These are phyloP conservation scores for Diaporthe ilicicola DNA, from an alignment of 2,329 filamentous ascomycete genomes.

Conservation along the genomic window DNA sequence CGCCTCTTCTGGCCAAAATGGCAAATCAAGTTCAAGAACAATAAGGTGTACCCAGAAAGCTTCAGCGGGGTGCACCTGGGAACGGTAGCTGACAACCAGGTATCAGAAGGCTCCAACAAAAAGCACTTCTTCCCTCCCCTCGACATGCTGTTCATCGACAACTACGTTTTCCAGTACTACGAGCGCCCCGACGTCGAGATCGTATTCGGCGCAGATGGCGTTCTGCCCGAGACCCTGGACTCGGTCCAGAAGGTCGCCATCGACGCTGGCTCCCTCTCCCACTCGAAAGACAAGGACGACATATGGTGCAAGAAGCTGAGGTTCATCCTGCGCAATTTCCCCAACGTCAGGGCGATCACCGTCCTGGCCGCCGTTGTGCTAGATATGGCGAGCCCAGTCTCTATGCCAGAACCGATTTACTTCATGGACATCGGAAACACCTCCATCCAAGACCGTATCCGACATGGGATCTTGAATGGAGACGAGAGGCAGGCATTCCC, in stretches of 20 bases:
- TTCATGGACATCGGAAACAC: slow-evolving; percentile 20
- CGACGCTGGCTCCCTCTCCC: slow-evolving; percentile 18
- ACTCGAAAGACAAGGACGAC: slow-evolving; percentile 1
- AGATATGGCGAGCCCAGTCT: neutral
- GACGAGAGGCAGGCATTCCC: neutral
- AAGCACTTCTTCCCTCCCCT: neutral
- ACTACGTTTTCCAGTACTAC: slow-evolving; percentile 27
- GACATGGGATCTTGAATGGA: slow-evolving; percentile 18
- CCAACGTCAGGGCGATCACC: neutral
- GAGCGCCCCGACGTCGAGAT: slow-evolving; percentile 12
- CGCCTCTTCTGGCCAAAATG: slow-evolving; percentile 27
- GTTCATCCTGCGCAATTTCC: slow-evolving; percentile 26
- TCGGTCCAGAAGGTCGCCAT: slow-evolving; percentile 25
- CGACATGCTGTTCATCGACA: slow-evolving; percentile 28
- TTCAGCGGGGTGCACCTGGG: neutral
- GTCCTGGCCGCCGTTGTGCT: slow-evolving; percentile 8
- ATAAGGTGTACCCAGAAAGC: neutral
- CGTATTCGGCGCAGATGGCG: neutral
- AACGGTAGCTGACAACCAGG: neutral
- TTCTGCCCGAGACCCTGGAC: neutral
- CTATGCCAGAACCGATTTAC: neutral
- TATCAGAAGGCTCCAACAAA: neutral
- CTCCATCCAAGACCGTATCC: neutral
- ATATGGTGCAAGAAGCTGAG: slow-evolving; percentile 29
- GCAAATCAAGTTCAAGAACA: neutral